A percentile compares a stretch with the other conserved stretches of the same genome.
Evolutionary conservation across 441 rosid genomes (phyloP).

Genomic region (Brassica hybrid): DNA sequence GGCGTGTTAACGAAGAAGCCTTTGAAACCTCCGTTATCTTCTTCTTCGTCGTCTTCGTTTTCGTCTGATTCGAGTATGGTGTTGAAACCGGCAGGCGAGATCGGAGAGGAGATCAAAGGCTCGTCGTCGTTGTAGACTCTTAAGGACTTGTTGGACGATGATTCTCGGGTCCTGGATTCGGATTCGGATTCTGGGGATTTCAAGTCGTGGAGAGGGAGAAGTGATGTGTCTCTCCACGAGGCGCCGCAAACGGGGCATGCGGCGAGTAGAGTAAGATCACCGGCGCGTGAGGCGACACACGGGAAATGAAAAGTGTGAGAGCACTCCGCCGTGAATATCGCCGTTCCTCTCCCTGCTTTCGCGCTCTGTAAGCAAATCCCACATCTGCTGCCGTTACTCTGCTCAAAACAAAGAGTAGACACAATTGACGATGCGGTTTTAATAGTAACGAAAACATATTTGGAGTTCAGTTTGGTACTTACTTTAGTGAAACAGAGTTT

Average conservation of each 20-base stretch:
- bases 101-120: slow-evolving; percentile 65
- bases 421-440: not conserved
- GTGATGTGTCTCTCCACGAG: slow-evolving; percentile 68
- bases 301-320: slow-evolving; percentile 80
- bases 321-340: slow-evolving; percentile 88
- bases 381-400: slow-evolving; percentile 55
- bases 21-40: slow-evolving; percentile 54
- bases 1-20: slow-evolving; percentile 57
- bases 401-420: not conserved
- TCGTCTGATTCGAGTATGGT: slow-evolving; percentile 79
- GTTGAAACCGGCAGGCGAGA: slow-evolving; percentile 63
- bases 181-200: slow-evolving; percentile 31
- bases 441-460: no score
- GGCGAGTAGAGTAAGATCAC: slow-evolving; percentile 41
- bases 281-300: slow-evolving; percentile 59
- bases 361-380: slow-evolving; percentile 74
- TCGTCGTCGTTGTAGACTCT: slow-evolving; percentile 86
- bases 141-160: slow-evolving; percentile 44
- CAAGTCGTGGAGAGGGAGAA: slow-evolving; percentile 40
- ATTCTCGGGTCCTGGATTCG: slow-evolving; percentile 30
- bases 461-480: slow-evolving; percentile 33
- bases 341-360: slow-evolving; percentile 79
- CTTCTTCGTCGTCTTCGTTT: no score
- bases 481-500: slow-evolving; percentile 71
- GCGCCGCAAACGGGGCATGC: slow-evolving; percentile 73